Conservation (phyloP, 495 filamentous ascomycete genomes). For the Aspergillus mulundensis region DNA sequence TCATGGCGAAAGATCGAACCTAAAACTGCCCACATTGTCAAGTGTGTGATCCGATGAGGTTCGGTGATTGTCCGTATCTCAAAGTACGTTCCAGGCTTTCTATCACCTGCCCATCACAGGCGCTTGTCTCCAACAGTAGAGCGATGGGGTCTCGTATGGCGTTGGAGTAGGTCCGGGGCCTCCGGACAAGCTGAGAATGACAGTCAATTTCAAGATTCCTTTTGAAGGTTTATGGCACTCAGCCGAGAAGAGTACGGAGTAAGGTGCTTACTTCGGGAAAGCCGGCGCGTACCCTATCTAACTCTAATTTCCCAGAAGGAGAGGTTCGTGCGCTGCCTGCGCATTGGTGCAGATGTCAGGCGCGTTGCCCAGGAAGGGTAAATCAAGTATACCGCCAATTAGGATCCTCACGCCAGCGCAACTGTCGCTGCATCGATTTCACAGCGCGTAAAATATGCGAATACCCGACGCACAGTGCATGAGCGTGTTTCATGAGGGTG, state of each 20-base stretch:
- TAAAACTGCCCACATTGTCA: neutral
- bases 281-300: neutral
- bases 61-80: neutral
- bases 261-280: neutral
- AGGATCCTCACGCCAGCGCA: neutral
- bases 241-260: neutral
- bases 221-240: too few relatives aligned
- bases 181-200: neutral
- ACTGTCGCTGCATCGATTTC: neutral
- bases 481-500: too few relatives aligned
- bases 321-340: neutral
- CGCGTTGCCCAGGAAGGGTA: neutral
- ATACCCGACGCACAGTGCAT: neutral
- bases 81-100: neutral
- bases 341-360: neutral
- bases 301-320: neutral
- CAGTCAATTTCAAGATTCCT: neutral
- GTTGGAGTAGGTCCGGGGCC: neutral
- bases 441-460: neutral
- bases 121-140: neutral
- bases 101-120: neutral
- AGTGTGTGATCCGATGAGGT: neutral
- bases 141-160: neutral
- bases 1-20: neutral
- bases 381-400: neutral